Conservation (phyloP, 2,329 filamentous ascomycete genomes). For the Hymenoscyphus albidus region DNA sequence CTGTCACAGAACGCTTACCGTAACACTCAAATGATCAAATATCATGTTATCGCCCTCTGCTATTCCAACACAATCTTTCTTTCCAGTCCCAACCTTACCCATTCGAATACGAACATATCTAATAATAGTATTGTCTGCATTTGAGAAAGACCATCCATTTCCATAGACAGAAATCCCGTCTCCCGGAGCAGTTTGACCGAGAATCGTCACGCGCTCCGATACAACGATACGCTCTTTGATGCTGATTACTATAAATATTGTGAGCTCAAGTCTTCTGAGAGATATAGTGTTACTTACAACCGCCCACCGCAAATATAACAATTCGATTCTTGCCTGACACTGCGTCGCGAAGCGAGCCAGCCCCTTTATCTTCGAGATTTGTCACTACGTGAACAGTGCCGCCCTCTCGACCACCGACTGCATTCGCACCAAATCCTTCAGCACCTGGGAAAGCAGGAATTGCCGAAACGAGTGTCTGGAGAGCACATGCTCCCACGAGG, state of each 20-base stretch:
- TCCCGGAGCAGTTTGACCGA: slow-evolving; percentile 45
- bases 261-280: not conserved
- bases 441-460: slow-evolving; percentile 44
- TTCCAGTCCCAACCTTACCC: slow-evolving; percentile 45
- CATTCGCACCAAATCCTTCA: slow-evolving; percentile 44
- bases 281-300: slow-evolving; percentile 32
- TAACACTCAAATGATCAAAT: slow-evolving; percentile 51
- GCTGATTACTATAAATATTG: slow-evolving; percentile 20
- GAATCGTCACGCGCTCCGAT: slow-evolving; percentile 42
- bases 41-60: slow-evolving; percentile 52
- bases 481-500: not conserved
- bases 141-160: slow-evolving; percentile 17
- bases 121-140: slow-evolving; percentile 43
- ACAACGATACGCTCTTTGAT: slow-evolving; percentile 22
- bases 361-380: slow-evolving; percentile 43
- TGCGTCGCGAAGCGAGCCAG: slow-evolving; percentile 46
- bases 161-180: slow-evolving; percentile 41
- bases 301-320: slow-evolving; percentile 44
- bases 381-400: slow-evolving; percentile 41
- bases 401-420: slow-evolving; percentile 40
- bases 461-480: not conserved
- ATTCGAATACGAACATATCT: slow-evolving; percentile 54
- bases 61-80: slow-evolving; percentile 52
- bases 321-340: slow-evolving; percentile 42
- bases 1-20: slow-evolving; percentile 22